Base-by-base conservation (phyloP, 345 rosid genomes). In the Brassica rapa region DNA sequence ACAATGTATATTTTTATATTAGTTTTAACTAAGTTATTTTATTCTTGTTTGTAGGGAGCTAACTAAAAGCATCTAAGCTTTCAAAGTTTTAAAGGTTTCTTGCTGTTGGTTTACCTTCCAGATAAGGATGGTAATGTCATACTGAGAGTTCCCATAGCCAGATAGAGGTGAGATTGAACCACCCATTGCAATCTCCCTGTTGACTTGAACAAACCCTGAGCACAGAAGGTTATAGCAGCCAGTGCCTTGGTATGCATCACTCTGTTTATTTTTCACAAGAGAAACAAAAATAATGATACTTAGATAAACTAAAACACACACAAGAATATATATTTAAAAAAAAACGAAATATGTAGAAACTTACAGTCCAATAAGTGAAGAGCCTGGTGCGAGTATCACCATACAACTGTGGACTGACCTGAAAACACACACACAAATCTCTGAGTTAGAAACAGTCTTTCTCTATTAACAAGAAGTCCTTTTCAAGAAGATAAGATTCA, bases 361-460 rank as follows among this genome's bases (percentile, higher is more conserved):
- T 87, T 72, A 90, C 95, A 77, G 95, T 90, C 95, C 95, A 90
- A 74, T 90, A 90, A 70, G 89, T 87, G 84, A 90, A 90, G 77
- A 90, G 92, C 62, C 95, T 85, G 5, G 89, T 87, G 72, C 56
- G 84, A 79, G 15, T 80, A 79, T 90, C 95, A 62, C 92, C 92
- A 70, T 90, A 90, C 35, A 90, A 82, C 79, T 88, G 91, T 21
- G 92, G 92, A 61, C 89, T 88, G 1, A 90, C 95, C 94, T 89
- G 87, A 79, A 6, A 75, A 53, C 23, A 53, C 59, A 53, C 53
- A 68, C 35, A 69, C 66, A 75, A 57, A 57, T 9, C 69, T 73
- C 21, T 51, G 49, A 51, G 35, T 43, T 74, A 76, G 43, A 30
- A 64, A 39, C 21, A 65, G 71, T 49, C 23, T 35, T 16, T 0